Evolutionary conservation across 73 alveolate species (phyloP).

Genomic region (Blepharisma japonicum): DNA sequence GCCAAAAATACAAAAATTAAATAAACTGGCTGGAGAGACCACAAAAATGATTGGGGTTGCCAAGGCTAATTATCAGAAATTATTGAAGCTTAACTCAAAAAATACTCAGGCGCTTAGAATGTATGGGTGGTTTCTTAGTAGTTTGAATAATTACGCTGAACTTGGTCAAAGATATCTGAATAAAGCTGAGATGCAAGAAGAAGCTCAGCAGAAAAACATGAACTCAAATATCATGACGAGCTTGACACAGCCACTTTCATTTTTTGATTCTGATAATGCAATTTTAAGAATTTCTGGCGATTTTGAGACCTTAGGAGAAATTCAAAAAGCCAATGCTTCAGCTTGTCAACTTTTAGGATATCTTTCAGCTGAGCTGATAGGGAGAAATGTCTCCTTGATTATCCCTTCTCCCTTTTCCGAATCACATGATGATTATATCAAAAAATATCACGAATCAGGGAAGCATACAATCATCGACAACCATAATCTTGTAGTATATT

Average conservation of each 20-base stretch:
- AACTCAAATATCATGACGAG: slow-evolving; percentile 23
- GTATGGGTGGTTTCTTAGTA: slow-evolving; percentile 27
- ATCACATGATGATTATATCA: slow-evolving; percentile 3
- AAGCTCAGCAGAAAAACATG: slow-evolving; percentile 28
- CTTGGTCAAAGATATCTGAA: slow-evolving; percentile 23
- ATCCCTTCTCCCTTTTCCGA: slow-evolving; percentile 28
- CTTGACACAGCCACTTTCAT: slow-evolving; percentile 22
- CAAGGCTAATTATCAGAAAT: slow-evolving; percentile 15
- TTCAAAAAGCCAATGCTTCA: slow-evolving; percentile 27
- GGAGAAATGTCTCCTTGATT: slow-evolving; percentile 1
- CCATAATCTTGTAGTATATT: neutral
- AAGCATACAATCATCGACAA: slow-evolving; percentile 27
- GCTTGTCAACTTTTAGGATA: slow-evolving; percentile 27
- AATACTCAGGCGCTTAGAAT: slow-evolving; percentile 25
- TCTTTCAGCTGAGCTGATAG: slow-evolving; percentile 21
- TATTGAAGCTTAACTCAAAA: slow-evolving; percentile 13
- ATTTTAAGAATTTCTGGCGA: slow-evolving; percentile 20
- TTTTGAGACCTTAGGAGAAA: slow-evolving; percentile 26
- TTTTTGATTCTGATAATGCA: slow-evolving; percentile 26
- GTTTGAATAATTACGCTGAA: slow-evolving; percentile 11
- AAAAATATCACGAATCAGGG: slow-evolving; percentile 26
- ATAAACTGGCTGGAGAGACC: slow-evolving; percentile 23
- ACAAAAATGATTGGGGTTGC: slow-evolving; percentile 25
- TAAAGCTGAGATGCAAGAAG: slow-evolving; percentile 26
- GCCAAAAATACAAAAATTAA: slow-evolving; percentile 24